These are phyloP conservation scores for Alternaria sp. DNA, from an alignment of 2,329 filamentous ascomycete species.

Conservation along the genomic window DNA sequence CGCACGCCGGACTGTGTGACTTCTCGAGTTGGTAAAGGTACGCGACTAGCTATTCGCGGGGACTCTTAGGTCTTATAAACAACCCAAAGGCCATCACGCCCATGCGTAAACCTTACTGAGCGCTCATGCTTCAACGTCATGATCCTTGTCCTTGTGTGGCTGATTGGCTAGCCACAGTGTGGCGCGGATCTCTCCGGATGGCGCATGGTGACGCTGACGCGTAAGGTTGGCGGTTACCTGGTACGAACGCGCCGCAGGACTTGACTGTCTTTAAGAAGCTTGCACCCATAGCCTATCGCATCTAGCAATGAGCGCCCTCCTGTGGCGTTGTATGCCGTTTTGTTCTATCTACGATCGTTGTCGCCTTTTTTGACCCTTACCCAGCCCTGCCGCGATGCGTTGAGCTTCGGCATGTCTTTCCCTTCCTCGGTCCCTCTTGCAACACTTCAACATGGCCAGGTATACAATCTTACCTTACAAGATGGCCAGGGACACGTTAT, in stretches of 20 bases:
- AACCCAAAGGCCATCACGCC: neutral
- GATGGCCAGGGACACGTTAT: neutral
- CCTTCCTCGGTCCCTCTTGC: neutral
- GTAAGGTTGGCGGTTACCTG: neutral
- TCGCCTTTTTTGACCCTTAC: neutral
- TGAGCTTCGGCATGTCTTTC: neutral
- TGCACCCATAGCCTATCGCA: neutral
- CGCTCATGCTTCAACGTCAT: neutral
- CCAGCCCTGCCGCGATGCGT: neutral
- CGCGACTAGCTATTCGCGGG: neutral
- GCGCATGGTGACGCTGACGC: neutral
- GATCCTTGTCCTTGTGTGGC: neutral
- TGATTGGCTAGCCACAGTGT: conserved; percentile 7
- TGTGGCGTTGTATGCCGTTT: neutral
- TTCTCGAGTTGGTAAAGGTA: neutral
- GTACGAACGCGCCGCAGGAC: neutral
- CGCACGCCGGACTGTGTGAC: neutral
- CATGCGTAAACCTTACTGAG: conserved; percentile 1
- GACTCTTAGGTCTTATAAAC: neutral
- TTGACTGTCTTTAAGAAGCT: neutral
- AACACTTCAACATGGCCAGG: neutral
- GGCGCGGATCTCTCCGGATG: neutral
- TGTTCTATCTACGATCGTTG: neutral
- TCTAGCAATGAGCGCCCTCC: neutral
- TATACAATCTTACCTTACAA: neutral